A percentile compares a stretch with the other conserved stretches of the same genome.
Evolutionary conservation across 1,139 yeast species (phyloP).

Genomic region (Blastobotrys illinoisensis): DNA sequence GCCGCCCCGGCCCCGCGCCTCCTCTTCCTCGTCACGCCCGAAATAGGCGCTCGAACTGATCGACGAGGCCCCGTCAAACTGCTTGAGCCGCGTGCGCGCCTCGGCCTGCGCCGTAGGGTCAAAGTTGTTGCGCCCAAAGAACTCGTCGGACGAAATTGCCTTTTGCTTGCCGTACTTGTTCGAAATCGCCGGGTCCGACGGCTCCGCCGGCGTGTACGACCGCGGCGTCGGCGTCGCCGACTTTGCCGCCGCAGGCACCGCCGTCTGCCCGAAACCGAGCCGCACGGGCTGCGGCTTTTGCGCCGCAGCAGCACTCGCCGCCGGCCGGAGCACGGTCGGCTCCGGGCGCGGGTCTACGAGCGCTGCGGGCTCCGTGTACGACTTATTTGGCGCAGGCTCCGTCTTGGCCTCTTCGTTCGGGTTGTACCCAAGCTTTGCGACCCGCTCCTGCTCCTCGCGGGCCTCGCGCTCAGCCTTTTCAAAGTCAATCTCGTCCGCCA

Average conservation of each 20-base stretch:
- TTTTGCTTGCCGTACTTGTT: constrained; percentile 82
- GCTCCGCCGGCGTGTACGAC: constrained; percentile 19
- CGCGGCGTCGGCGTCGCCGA: constrained; percentile 16
- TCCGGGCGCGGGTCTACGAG: constrained; percentile 12
- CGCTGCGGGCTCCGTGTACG: constrained; percentile 15
- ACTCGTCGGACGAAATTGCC: constrained; percentile 93
- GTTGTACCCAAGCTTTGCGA: constrained; percentile 65
- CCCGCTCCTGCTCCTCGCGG: constrained; percentile 71
- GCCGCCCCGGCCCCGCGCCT: constrained; percentile 25
- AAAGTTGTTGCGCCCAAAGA: constrained; percentile 81
- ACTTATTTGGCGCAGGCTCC: constrained; percentile 15
- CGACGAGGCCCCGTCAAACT: constrained; percentile 79
- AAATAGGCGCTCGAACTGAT: constrained; percentile 91
- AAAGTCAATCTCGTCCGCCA: constrained; percentile 67
- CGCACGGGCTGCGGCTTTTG: constrained; percentile 22
- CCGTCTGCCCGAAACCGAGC: constrained; percentile 38
- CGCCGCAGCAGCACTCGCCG: constrained; percentile 12
- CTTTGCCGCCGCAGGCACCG: constrained; percentile 18
- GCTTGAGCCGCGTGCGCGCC: constrained; percentile 70
- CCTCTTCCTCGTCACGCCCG: constrained; percentile 68
- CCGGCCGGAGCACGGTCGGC: background rate
- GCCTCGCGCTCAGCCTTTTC: constrained; percentile 90
- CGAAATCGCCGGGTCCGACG: constrained; percentile 36
- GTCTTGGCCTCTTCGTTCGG: constrained; percentile 41
- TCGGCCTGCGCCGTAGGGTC: constrained; percentile 75